These are phyloP conservation scores for Aspergillus indologenus DNA, from an alignment of 495 filamentous ascomycete species.

Conservation along the genomic window DNA sequence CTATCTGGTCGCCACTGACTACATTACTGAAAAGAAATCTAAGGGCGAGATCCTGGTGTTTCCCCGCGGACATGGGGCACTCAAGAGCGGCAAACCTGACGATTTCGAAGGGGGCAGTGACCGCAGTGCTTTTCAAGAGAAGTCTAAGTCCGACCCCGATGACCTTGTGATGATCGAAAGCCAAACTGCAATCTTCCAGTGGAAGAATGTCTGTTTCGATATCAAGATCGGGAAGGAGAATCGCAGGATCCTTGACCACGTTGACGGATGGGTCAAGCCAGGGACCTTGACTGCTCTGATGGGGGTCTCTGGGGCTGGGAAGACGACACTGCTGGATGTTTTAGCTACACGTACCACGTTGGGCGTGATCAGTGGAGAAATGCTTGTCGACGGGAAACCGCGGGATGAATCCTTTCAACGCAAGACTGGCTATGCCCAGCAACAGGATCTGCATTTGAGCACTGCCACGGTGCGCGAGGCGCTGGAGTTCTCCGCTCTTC, in stretches of 20 bases:
- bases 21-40: conserved; percentile 30
- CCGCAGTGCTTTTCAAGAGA: conserved; percentile 9
- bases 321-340: conserved; percentile 62
- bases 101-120: conserved; percentile 36
- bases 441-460: conserved; percentile 86
- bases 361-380: conserved; percentile 50
- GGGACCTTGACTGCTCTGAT: conserved; percentile 64
- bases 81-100: conserved; percentile 45
- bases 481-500: conserved; percentile 74
- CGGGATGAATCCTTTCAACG: conserved; percentile 80
- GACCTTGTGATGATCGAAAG: conserved; percentile 38
- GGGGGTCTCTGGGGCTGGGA: conserved; percentile 62
- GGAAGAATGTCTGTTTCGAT: conserved; percentile 69
- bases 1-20: conserved; percentile 39
- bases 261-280: conserved; percentile 67
- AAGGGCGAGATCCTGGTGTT: conserved; percentile 36
- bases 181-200: conserved; percentile 64
- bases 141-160: conserved; percentile 30
- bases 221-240: conserved; percentile 58
- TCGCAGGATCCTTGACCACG: conserved; percentile 56
- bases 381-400: conserved; percentile 48
- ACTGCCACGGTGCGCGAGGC: conserved; percentile 83
- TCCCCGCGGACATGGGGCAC: conserved; percentile 25
- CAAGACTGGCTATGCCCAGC: conserved; percentile 90
- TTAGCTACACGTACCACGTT: conserved; percentile 51